Base-by-base conservation (phyloP, 345 rosid genomes). In the Gossypium rotundifolium region DNA sequence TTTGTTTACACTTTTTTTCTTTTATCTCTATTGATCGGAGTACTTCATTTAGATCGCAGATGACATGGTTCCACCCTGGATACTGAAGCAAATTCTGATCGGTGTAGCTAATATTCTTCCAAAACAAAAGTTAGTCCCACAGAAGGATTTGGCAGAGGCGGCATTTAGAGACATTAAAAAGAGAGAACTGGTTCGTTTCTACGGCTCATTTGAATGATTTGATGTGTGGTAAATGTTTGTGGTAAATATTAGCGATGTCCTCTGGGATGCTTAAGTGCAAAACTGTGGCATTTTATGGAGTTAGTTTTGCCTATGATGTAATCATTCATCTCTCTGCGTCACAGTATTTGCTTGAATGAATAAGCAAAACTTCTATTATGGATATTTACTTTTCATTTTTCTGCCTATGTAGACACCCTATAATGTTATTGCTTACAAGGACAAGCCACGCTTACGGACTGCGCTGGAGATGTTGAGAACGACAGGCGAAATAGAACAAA, bases 101-200 rank as follows among this genome's bases (percentile, higher is more conserved):
- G 92, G 89, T 45, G 49, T 95, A 7, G 91, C 98, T 59, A 84
- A 76, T 70, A 46, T 95, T 79, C 87, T 95, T 59, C 99, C 98
- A 4, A 93, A 70, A 81, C 81, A 76, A 33, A 95, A 95, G 89
- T 79, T 91, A 76, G 99, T 95, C 75, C 99, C 98, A 23, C 92
- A 88, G 73, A 90, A 87, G 84, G 90, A 93, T 81, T 67, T 95
- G 83, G 96, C 96, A 20, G 96, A 86, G 75, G 88, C 91, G 46
- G 88, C 92, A 25, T 91, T 88, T 76, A 87, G 87, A 79, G 97
- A 93, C 38, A 18, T 64, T 54, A 81, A 82, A 77, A 90, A 95
- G 83, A 85, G 91, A 76, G 77, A 85, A 17, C 59, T 74, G 96
- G 99, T 93, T 44, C 65, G 64, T 82, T 51, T 71, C 78, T 75